phyloP scores from a whole-genome alignment of 768 basidiomycete genomes.

The Auricularia heimuer region DNA sequence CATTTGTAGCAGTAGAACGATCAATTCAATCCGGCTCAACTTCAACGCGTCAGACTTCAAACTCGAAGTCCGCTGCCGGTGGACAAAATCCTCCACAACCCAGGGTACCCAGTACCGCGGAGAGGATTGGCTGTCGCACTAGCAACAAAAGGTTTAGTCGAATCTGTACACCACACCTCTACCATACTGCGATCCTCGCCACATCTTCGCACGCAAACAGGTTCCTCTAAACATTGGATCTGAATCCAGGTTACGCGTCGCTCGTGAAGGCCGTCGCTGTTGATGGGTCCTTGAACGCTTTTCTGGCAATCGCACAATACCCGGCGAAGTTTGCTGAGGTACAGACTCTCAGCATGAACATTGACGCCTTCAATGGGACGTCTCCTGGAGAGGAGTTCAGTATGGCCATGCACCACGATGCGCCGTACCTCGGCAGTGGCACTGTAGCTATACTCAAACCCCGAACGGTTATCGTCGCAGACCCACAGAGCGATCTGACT shows the following conservation, averaged over 20 bases:
- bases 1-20: background rate
- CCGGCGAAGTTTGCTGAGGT: background rate
- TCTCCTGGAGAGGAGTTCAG: background rate
- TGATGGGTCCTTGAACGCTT: background rate
- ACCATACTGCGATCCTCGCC: background rate
- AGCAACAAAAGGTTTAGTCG: background rate
- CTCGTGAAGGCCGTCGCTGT: background rate
- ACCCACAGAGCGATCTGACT: background rate
- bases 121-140: background rate
- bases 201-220: background rate
- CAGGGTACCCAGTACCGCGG: background rate
- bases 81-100: too few relatives aligned
- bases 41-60: too few relatives aligned
- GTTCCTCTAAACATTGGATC: background rate
- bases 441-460: background rate
- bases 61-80: too few relatives aligned
- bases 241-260: background rate
- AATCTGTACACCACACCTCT: background rate
- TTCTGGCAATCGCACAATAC: background rate
- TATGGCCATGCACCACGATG: background rate
- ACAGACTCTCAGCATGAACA: background rate
- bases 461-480: background rate
- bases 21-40: background rate
- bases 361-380: background rate
- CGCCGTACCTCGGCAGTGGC: background rate